Evolutionary conservation across 345 rosid genomes (phyloP).

Genomic region (Diplotaxis tenuifolia): DNA sequence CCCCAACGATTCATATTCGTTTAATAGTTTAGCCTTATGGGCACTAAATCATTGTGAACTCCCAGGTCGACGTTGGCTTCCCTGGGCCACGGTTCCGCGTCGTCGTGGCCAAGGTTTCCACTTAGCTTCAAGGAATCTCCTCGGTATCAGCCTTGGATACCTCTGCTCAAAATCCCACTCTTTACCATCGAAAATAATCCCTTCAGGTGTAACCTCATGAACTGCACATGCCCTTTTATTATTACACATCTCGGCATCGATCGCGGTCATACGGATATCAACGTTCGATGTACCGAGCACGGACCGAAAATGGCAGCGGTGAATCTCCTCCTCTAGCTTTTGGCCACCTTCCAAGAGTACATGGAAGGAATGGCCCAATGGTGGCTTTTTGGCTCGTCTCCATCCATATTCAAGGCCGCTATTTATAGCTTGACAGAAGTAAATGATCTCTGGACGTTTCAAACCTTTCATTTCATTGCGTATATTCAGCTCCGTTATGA

Average conservation of each 20-base stretch:
- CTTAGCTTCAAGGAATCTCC: conserved; percentile 25
- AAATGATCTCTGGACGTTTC: conserved; percentile 32
- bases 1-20: no score
- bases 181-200: conserved; percentile 29
- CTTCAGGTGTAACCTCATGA: conserved; percentile 30
- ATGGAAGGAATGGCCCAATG: conserved; percentile 14
- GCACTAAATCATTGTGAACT: conserved; percentile 25
- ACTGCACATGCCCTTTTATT: conserved; percentile 4
- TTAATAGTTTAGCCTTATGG: not conserved
- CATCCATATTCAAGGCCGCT: conserved; percentile 36
- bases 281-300: conserved; percentile 29
- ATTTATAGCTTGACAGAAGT: conserved; percentile 15
- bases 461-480: conserved; percentile 31
- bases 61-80: not conserved
- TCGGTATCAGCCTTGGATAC: conserved; percentile 25
- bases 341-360: conserved; percentile 34
- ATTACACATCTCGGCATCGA: conserved; percentile 35
- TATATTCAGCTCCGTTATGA: conserved; percentile 27
- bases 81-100: not conserved
- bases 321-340: conserved; percentile 29
- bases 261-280: conserved; percentile 30
- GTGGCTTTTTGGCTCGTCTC: conserved; percentile 31
- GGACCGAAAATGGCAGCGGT: conserved; percentile 36
- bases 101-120: conserved; percentile 38
- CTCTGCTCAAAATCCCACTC: conserved; percentile 33